Evolutionary conservation across 208 protist species (phyloP).

Genomic region (Acanthamoeba royreba): DNA sequence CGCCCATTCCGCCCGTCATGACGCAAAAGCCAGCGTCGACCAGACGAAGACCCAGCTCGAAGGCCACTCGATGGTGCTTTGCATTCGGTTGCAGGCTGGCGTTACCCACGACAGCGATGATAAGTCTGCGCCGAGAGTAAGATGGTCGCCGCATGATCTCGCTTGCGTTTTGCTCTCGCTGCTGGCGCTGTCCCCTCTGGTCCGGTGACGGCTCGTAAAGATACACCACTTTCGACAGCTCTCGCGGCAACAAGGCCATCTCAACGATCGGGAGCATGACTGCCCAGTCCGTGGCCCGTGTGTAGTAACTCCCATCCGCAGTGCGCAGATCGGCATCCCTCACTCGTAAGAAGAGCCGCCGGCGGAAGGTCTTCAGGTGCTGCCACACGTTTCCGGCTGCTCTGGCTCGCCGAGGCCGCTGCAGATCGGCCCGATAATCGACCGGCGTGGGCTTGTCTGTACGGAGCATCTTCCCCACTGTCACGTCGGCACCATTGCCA

Average conservation of each 20-base stretch:
- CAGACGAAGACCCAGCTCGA: too few species aligned
- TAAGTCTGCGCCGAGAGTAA: too few species aligned
- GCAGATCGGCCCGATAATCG: not conserved
- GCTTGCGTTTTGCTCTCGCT: not conserved
- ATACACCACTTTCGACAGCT: not conserved
- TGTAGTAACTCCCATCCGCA: not conserved
- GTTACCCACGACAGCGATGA: too few species aligned
- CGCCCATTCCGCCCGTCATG: too few species aligned
- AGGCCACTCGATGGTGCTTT: too few species aligned
- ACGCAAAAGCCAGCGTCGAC: too few species aligned
- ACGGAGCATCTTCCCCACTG: not conserved
- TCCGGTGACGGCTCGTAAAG: not conserved
- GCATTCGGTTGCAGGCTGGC: too few species aligned
- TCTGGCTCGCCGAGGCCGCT: too few species aligned
- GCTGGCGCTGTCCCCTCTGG: not conserved
- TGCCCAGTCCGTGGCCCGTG: not conserved
- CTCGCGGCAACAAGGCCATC: not conserved
- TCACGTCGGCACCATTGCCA: not conserved
- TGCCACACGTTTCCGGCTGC: not conserved
- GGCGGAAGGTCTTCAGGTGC: not conserved
- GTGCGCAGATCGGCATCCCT: not conserved
- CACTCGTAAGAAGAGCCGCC: not conserved
- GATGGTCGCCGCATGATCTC: not conserved
- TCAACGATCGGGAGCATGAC: not conserved
- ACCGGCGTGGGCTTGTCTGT: not conserved